Percentiles rank a stretch among this genome's conserved stretches.
phyloP scores from a whole-genome alignment of 2,329 filamentous ascomycete species.

The Aureobasidium sp. region DNA sequence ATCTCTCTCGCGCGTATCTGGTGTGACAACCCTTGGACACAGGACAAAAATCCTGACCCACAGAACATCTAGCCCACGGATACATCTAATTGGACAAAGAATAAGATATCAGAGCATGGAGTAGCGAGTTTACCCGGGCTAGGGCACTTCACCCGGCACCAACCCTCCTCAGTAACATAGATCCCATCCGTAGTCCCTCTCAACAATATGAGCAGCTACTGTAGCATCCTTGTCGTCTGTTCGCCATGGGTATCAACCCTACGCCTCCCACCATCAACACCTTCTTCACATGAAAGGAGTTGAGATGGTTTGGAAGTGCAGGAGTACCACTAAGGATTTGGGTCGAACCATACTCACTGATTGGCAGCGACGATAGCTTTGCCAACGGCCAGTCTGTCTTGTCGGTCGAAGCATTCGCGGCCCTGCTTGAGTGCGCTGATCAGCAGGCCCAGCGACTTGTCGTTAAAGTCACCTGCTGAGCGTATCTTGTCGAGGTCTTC shows the following conservation, averaged over 20 bases:
- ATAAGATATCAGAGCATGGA: neutral
- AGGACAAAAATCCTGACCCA: neutral
- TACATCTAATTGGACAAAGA: neutral
- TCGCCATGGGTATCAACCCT: neutral
- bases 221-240: neutral
- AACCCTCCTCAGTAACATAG: neutral
- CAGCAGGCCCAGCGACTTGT: conserved; percentile 52
- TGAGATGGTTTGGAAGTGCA: neutral
- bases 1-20: neutral
- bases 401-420: conserved; percentile 49
- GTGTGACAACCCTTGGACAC: neutral
- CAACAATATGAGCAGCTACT: neutral
- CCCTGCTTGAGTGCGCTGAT: conserved; percentile 63
- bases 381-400: conserved; percentile 39
- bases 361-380: conserved; percentile 4
- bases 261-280: neutral
- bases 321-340: neutral
- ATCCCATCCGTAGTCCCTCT: neutral
- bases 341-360: neutral
- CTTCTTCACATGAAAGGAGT: neutral
- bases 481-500: conserved; percentile 67
- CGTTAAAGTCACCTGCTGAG: conserved; percentile 61
- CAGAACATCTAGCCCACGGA: neutral
- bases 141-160: neutral
- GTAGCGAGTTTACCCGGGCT: neutral